Percentiles rank a stretch among this genome's conserved stretches.
These are phyloP conservation scores for Calcarisporium arbuscula DNA, from an alignment of 2,329 filamentous ascomycete genomes.

Conservation along the genomic window DNA sequence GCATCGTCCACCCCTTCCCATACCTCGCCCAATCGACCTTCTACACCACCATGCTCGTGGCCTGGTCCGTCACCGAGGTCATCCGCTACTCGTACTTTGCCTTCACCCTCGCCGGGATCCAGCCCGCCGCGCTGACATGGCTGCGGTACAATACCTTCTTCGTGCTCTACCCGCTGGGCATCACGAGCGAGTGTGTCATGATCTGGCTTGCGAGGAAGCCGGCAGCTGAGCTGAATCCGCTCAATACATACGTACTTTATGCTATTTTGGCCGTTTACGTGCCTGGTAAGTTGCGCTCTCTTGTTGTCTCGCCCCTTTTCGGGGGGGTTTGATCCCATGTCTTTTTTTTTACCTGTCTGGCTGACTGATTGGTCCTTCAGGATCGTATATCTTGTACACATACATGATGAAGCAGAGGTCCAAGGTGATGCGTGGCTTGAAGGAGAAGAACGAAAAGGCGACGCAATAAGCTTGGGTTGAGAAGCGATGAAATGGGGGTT, in stretches of 20 bases:
- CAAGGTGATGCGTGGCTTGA: slow-evolving; percentile 66
- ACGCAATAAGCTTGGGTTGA: slow-evolving; percentile 28
- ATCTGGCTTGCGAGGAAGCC: slow-evolving; percentile 65
- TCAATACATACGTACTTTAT: slow-evolving; percentile 54
- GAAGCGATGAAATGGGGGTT: no score
- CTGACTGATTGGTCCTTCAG: slow-evolving; percentile 23
- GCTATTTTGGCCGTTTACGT: slow-evolving; percentile 68
- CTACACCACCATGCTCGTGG: slow-evolving; percentile 73
- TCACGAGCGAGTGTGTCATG: slow-evolving; percentile 78
- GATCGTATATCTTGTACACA: slow-evolving; percentile 78
- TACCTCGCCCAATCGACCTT: slow-evolving; percentile 51
- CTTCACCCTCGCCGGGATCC: slow-evolving; percentile 56
- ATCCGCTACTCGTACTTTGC: slow-evolving; percentile 92
- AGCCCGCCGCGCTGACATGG: slow-evolving; percentile 67
- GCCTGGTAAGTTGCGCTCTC: slow-evolving; percentile 70
- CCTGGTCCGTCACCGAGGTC: slow-evolving; percentile 88
- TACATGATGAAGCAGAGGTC: slow-evolving; percentile 91
- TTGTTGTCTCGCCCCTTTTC: background rate
- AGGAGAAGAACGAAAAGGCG: slow-evolving; percentile 38
- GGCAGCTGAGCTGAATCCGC: slow-evolving; percentile 38
- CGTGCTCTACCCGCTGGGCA: slow-evolving; percentile 86
- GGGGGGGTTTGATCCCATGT: slow-evolving; percentile 3
- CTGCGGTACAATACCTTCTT: slow-evolving; percentile 90
- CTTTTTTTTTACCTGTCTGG: slow-evolving; percentile 1
- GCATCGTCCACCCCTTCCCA: slow-evolving; percentile 69